phyloP scores from a whole-genome alignment of 805 yeast species.

The Diddensiella caesifluorescens region DNA sequence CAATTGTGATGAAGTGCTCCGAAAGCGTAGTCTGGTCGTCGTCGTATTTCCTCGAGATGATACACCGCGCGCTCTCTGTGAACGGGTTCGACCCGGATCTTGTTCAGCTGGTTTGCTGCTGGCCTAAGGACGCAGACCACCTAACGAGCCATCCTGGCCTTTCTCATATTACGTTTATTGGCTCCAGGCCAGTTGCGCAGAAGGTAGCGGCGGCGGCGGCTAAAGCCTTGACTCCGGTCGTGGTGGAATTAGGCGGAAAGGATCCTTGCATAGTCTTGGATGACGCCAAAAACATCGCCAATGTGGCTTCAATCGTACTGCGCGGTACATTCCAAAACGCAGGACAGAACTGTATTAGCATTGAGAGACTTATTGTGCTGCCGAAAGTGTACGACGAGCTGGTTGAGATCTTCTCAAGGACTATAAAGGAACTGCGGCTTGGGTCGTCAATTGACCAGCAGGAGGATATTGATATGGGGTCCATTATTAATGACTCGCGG shows the following conservation, averaged over 20 bases:
- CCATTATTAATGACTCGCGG: constrained; percentile 77
- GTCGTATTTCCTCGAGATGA: constrained; percentile 64
- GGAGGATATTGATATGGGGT: constrained; percentile 93
- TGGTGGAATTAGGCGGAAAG: constrained; percentile 94
- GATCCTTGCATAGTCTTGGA: constrained; percentile 87
- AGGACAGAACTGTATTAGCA: constrained; percentile 97
- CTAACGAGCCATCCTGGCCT: constrained; percentile 79
- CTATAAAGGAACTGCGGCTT: constrained; percentile 59
- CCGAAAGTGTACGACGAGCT: constrained; percentile 61
- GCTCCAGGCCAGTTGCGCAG: constrained; percentile 92
- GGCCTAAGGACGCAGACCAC: constrained; percentile 83
- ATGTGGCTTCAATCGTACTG: constrained; percentile 72
- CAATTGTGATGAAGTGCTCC: constrained; percentile 86
- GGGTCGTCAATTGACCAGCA: constrained; percentile 92
- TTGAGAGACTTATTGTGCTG: constrained; percentile 85
- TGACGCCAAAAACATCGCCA: constrained; percentile 44
- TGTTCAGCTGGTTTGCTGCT: constrained; percentile 83
- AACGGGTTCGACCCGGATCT: constrained; percentile 76
- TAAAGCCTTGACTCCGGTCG: constrained; percentile 84
- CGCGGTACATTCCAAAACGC: constrained; percentile 96
- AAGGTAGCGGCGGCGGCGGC: constrained; percentile 80
- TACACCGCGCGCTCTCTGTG: constrained; percentile 62
- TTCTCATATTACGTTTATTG: constrained; percentile 89
- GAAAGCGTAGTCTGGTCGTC: constrained; percentile 97
- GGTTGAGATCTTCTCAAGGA: constrained; percentile 48